A percentile compares a stretch with the other conserved stretches of the same genome.
phyloP scores from a whole-genome alignment of 208 protist genomes.

The Histomonas meleagridis region DNA sequence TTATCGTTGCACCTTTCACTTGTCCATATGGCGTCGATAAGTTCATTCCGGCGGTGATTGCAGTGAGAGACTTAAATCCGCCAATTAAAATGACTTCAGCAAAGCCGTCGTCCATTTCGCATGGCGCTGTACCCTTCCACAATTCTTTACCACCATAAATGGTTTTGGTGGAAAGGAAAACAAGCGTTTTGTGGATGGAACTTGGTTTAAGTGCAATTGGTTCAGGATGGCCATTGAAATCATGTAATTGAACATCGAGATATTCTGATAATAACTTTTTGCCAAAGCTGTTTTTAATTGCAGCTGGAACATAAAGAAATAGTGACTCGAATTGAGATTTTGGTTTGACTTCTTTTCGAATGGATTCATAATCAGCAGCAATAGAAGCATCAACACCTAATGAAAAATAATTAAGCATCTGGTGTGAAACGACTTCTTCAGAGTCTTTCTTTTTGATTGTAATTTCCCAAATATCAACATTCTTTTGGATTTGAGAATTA shows the following conservation, averaged over 20 bases:
- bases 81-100: background rate
- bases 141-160: background rate
- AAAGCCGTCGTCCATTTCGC: background rate
- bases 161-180: background rate
- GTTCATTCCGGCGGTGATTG: background rate
- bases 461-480: background rate
- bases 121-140: background rate
- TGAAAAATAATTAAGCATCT: conserved; percentile 26
- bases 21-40: background rate
- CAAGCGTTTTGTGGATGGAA: background rate
- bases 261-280: background rate
- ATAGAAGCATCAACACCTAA: background rate
- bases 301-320: background rate
- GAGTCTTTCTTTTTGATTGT: background rate
- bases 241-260: background rate
- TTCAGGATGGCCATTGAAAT: no score
- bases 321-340: background rate
- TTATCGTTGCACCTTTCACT: background rate
- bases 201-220: background rate
- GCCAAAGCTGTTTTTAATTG: background rate
- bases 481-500: background rate
- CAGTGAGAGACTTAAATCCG: background rate
- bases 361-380: background rate
- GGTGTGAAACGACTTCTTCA: no score
- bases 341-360: background rate